Base-by-base conservation (phyloP, 1,139 yeast genomes). In the Debaryomyces sp. region DNA sequence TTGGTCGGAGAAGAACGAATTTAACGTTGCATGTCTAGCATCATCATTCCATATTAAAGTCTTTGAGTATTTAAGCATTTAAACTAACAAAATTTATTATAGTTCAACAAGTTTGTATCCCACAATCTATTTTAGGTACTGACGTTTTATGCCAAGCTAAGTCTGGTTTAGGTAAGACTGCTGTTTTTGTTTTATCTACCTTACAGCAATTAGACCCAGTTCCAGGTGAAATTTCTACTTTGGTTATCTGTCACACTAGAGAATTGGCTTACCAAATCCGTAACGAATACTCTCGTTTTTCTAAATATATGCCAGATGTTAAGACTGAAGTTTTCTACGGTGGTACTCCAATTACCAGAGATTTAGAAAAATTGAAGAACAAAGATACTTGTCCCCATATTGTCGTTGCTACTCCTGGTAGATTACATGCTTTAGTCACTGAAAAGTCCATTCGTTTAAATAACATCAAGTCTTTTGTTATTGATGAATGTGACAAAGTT, bases 81-180 rank as follows among this genome's bases (percentile, higher is more conserved):
- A 36, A 45, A 54, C 57, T 52, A 52, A 52, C 55, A 45, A 27
- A 27, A 37, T 41, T 47, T 44, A 30, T 35, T 65, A 56, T 70
- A 87, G 99, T 94, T 60, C 99, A 94, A 79, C 99, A 94, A 78
- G 95, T 91, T 63, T 90, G 97, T 76, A 94, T 94, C 66, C 99
- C 99, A 50, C 99, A 94, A 77, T 89, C 98, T 50, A 91, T 94
- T 64, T 87, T 94, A 64, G 99, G 99, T 68, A 92, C 97, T 55
- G 99, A 94, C 67, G 98, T 94, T 52, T 78, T 94, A 59, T 94
- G 99, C 78, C 99, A 94, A 79, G 99, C 99, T 71, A 94, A 94
- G 80, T 94, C 99, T 43, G 99, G 99, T 86, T 82, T 94, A 61
- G 99, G 99, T 85, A 94, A 94, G 74, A 94, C 99, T 51, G 99